phyloP scores from a whole-genome alignment of 176 grass and related monocot genomes.

The Neostapfia colusana region DNA sequence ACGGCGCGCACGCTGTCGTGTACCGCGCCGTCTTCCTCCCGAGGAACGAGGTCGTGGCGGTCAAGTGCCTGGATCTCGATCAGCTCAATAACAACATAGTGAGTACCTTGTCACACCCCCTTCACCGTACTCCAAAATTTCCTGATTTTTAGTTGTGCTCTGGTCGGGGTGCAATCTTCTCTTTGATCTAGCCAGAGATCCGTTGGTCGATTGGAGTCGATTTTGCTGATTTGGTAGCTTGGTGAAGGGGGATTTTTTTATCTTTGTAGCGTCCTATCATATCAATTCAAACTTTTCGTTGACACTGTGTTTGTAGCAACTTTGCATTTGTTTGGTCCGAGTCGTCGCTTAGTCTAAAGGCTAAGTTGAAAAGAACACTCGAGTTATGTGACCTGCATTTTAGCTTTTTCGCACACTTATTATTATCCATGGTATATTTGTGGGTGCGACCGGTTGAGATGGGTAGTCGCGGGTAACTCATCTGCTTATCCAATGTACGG shows the following conservation, averaged over 20 bases:
- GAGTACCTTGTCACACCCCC: slow-evolving; percentile 15
- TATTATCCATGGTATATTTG: not conserved
- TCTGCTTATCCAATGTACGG: slow-evolving; percentile 8
- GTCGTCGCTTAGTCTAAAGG: slow-evolving; percentile 23
- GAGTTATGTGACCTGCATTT: slow-evolving; percentile 31
- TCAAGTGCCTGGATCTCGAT: slow-evolving; percentile 99
- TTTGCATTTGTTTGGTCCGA: slow-evolving; percentile 38
- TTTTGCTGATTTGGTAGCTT: slow-evolving; percentile 38
- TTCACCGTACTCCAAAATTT: not conserved
- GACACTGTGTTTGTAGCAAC: not conserved
- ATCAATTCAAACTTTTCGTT: slow-evolving; percentile 17
- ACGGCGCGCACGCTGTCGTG: slow-evolving; percentile 90
- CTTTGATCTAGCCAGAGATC: slow-evolving; percentile 59
- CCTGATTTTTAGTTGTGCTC: not conserved
- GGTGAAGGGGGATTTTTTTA: slow-evolving; percentile 27
- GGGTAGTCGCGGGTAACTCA: not conserved
- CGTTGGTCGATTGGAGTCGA: slow-evolving; percentile 20
- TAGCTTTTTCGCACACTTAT: not conserved
- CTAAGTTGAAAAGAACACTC: not conserved
- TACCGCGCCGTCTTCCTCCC: slow-evolving; percentile 82
- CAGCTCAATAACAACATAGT: slow-evolving; percentile 97
- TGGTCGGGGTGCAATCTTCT: not conserved
- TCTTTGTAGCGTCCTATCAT: not conserved
- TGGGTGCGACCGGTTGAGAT: slow-evolving; percentile 7
- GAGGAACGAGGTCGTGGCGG: slow-evolving; percentile 63